Conservation (phyloP, 225 moss, liverwort and hornwort genomes). For the Climacium dendroides region DNA sequence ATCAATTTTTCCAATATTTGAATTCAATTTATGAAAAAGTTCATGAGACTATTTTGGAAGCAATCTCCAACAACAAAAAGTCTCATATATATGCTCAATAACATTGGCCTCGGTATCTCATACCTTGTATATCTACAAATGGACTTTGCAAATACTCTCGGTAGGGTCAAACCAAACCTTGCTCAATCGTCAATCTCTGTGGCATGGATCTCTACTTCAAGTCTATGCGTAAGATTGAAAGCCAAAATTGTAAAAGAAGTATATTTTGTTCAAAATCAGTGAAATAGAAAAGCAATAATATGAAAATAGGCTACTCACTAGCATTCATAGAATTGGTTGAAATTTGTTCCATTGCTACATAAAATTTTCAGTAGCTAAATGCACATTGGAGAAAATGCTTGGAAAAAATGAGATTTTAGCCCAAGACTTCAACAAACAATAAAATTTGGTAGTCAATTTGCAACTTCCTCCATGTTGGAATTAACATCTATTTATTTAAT, state of each 20-base stretch:
- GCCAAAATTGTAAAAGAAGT: neutral
- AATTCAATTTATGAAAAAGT: neutral
- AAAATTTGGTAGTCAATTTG: no score
- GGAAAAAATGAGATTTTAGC: no score
- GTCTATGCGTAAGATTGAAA: neutral
- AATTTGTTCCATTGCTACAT: no score
- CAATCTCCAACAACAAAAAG: neutral
- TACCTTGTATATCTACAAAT: neutral
- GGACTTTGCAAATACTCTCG: neutral
- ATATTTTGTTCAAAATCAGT: neutral
- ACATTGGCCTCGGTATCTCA: neutral
- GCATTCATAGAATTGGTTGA: no score
- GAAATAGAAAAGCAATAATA: neutral
- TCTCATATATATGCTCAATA: neutral
- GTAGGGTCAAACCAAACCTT: neutral
- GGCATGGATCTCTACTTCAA: neutral
- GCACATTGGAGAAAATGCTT: no score
- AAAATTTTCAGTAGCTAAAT: no score
- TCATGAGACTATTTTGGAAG: neutral
- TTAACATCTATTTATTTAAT: no score
- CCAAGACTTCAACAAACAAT: no score
- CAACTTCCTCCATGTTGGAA: no score
- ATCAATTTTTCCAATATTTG: neutral
- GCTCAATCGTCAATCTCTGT: neutral
- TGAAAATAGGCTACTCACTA: neutral